These are phyloP conservation scores for Carex littledalei DNA, from an alignment of 176 grass and related monocot species.

Conservation along the genomic window DNA sequence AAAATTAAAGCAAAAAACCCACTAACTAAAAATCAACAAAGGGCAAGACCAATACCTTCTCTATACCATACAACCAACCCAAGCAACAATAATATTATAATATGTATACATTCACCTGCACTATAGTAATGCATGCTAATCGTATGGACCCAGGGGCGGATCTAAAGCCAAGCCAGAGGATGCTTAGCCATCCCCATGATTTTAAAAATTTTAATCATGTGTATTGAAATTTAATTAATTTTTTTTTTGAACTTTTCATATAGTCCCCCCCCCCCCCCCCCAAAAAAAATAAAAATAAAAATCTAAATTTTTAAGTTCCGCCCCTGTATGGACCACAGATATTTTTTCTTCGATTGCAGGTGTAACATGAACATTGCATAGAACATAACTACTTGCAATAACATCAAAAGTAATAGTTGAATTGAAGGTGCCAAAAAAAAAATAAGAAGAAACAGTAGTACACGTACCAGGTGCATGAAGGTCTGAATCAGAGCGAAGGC, in stretches of 20 bases:
- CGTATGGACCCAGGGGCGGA: background rate
- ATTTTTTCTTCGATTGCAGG: background rate
- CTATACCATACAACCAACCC: background rate
- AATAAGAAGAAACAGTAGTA: background rate
- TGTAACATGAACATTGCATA: background rate
- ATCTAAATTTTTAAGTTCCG: too few species aligned
- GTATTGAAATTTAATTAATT: too few species aligned
- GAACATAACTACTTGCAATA: background rate
- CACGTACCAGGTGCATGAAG: slow-evolving; percentile 34
- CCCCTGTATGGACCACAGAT: background rate
- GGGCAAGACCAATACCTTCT: background rate
- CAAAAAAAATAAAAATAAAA: too few species aligned
- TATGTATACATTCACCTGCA: background rate
- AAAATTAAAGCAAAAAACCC: background rate
- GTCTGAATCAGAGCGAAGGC: slow-evolving; percentile 34
- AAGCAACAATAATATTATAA: background rate
- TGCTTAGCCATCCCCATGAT: too few species aligned
- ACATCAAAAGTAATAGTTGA: background rate
- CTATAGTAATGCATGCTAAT: background rate
- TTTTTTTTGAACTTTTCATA: too few species aligned
- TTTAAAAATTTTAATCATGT: too few species aligned
- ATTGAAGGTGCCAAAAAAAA: background rate
- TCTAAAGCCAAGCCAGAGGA: too few species aligned
- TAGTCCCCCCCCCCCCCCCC: too few species aligned
- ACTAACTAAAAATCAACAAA: background rate